phyloP scores from a whole-genome alignment of 78 protist species.

The Polysphondylium violaceum region DNA sequence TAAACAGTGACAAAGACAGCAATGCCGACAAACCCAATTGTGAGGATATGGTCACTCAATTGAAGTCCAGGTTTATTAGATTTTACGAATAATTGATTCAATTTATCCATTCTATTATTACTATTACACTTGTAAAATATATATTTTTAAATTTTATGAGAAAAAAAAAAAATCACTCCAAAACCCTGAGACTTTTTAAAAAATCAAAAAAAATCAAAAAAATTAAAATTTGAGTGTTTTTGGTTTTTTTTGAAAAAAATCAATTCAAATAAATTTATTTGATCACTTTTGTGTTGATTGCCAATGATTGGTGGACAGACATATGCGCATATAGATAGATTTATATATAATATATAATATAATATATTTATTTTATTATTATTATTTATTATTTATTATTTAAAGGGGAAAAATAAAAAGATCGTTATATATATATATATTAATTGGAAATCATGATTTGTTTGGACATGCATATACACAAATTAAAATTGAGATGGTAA shows the following conservation, averaged over 20 bases:
- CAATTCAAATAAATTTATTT: too few species aligned
- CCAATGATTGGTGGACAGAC: too few species aligned
- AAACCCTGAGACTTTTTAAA: neutral
- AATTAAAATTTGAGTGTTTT: too few species aligned
- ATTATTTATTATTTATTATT: neutral
- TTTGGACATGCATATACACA: too few species aligned
- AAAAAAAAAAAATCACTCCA: neutral
- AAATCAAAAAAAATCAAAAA: neutral
- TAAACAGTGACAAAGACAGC: slow-evolving; percentile 27
- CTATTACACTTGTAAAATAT: neutral
- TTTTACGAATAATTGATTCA: neutral
- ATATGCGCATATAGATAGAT: too few species aligned
- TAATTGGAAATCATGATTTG: neutral
- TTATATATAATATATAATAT: too few species aligned
- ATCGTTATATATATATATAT: neutral
- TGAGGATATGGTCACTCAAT: slow-evolving; percentile 23
- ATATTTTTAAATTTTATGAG: neutral
- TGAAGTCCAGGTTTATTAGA: neutral
- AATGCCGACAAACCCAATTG: slow-evolving; percentile 32
- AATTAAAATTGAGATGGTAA: slow-evolving; percentile 74
- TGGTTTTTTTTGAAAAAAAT: too few species aligned
- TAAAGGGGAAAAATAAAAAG: too few species aligned
- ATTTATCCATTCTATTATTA: neutral
- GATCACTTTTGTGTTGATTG: too few species aligned
- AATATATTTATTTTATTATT: too few species aligned